Percentiles rank a stretch among this genome's conserved stretches.
These are phyloP conservation scores for Leccinum sublutescens DNA, from an alignment of 768 basidiomycete species.

Conservation along the genomic window DNA sequence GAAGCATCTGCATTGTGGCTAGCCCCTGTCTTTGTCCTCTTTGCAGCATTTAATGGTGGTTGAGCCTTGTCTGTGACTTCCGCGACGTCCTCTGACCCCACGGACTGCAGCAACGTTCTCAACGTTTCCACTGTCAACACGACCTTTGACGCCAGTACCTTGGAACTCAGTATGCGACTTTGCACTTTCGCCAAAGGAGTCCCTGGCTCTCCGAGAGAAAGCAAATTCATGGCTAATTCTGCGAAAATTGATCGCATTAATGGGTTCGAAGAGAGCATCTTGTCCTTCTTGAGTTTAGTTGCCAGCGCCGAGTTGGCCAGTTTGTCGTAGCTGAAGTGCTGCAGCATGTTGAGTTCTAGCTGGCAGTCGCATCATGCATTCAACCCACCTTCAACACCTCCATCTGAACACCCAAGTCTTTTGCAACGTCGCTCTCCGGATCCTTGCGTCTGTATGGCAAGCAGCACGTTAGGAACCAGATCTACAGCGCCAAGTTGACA, in stretches of 20 bases:
- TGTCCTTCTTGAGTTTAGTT: conserved; percentile 75
- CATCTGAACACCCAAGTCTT: conserved; percentile 59
- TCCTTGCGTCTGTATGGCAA: conserved; percentile 34
- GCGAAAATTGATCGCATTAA: conserved; percentile 45
- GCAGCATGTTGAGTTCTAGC: conserved; percentile 2
- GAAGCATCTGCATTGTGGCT: not conserved
- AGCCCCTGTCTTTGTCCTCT: conserved; percentile 8
- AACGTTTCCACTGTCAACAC: conserved; percentile 50
- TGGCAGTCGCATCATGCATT: not conserved
- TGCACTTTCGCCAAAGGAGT: conserved; percentile 59
- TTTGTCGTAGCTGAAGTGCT: conserved; percentile 59
- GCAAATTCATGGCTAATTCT: conserved; percentile 40
- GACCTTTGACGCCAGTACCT: conserved; percentile 62
- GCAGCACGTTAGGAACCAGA: conserved; percentile 1
- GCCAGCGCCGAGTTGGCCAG: conserved; percentile 65
- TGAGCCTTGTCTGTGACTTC: conserved; percentile 18
- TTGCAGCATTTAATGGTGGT: conserved; percentile 5
- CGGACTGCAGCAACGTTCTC: conserved; percentile 36
- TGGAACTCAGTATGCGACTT: conserved; percentile 73
- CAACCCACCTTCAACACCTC: conserved; percentile 59
- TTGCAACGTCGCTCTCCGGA: conserved; percentile 38
- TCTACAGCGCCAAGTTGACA: not conserved
- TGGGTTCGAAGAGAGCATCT: conserved; percentile 49
- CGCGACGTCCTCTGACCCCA: conserved; percentile 15
- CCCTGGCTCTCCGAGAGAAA: conserved; percentile 38